Evolutionary conservation across 2,329 filamentous ascomycete species (phyloP), one percentile per base, ranked within the genome.

Genomic region (Aspergillus caelatus): DNA sequence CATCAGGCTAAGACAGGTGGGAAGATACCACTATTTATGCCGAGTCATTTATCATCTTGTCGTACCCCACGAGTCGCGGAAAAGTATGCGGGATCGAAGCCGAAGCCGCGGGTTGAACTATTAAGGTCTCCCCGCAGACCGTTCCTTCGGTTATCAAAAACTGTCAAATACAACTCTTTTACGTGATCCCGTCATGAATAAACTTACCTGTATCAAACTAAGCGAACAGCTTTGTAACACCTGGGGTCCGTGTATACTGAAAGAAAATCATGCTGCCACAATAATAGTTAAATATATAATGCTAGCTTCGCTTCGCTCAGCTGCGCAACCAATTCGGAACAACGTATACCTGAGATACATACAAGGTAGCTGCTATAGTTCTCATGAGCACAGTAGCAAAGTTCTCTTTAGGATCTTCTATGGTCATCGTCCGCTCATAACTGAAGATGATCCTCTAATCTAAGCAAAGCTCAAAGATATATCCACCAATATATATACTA

Each of bases 41-140:
- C 36, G 43, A 41, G 45, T 60, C 34, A 55, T 39, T 26, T 41
- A 39, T 41, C 59, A 52, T 65, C 61, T 59, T 53, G 46, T 59
- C 23, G 48, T 57, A 67, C 67, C 69, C 68, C 69, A 66, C 70
- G 67, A 60, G 65, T 45, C 50, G 60, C 62, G 62, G 59, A 62
- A 60, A 57, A 62, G 63, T 64, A 68, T 68, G 67, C 64, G 34
- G 69, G 64, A 57, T 66, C 39, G 56, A 12, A 36, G 52, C 62
- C 58, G 46, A 55, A 43, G 26, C 57, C 58, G 50, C 48, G 34
- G 30, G 52, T 23, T 19, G 52, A n/a, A 36, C 16, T 54, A 54
- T 36, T 36, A 21, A 36, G 4, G 12, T n/a, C n/a, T 39, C 12
- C n/a, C 52, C 52, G 52, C 30, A 36, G 52, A 19, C 21, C 23